Evolutionary conservation across 1,284 basidiomycete species (phyloP), one percentile per base, ranked within the genome.

Genomic region (Xerocomus cyaneibrunnescens): DNA sequence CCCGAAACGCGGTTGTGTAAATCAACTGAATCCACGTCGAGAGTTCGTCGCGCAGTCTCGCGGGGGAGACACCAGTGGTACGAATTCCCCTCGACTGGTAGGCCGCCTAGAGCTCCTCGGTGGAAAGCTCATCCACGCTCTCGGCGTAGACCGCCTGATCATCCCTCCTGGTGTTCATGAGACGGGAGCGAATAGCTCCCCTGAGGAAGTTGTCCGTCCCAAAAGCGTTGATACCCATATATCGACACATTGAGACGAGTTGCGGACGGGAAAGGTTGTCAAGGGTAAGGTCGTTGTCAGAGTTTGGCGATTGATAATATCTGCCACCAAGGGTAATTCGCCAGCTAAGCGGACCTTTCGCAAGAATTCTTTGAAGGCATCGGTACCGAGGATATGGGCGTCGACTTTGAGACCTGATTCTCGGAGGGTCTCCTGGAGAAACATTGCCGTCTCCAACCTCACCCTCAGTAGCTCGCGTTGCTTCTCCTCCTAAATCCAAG

Each of bases 201-300:
- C 96, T 90, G 41, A 99, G 80, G 76, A 98, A 98, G 73, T 98
- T 98, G 73, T 99, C 96, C 96, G 97, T 99, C 39, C 96, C 96
- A 65, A 98, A 99, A 3, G 96, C 95, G 72, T 98, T 94, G 67
- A 98, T 84, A 60, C 92, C 94, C 94, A 99, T 98, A 72, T 97
- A 97, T 50, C 93, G 83, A 64, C 89, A 98, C 87, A 97, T 96
- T 3, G 93, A 96, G 35, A 98, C 94, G 16, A 99, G 82, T 73
- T 99, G 96, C 22, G 97, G 95, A 28, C 96, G 86, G 4, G 94
- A 94, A 55, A 99, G 79, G 72, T 99, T 99, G 79, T 99, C 97
- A 52, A 99, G 83, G 1, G 96, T 98, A 54, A 99, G 81, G 65
- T 99, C 97, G 64, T 98, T 94, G 68, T 98, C 92, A 70, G 99